phyloP scores from a whole-genome alignment of 805 yeast species.

The Millerozyma miso region DNA sequence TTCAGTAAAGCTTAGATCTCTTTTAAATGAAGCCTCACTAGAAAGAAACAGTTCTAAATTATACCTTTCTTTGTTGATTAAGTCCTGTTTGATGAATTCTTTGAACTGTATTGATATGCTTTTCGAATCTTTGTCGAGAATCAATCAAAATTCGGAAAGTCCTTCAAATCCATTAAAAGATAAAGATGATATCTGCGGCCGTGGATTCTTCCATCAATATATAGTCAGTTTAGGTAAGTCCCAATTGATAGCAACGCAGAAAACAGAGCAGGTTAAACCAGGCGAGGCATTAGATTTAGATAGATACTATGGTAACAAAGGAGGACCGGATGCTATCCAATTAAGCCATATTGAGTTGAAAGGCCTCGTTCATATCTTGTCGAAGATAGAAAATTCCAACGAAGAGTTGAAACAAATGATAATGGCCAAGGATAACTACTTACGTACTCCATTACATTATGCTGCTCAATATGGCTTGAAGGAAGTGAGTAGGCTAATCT shows the following conservation, averaged over 20 bases:
- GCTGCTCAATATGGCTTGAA: constrained; percentile 82
- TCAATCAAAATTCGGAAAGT: constrained; percentile 29
- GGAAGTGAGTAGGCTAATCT: constrained; percentile 53
- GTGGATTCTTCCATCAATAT: constrained; percentile 83
- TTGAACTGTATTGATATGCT: constrained; percentile 55
- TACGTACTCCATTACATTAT: constrained; percentile 85
- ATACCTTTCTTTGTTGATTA: constrained; percentile 58
- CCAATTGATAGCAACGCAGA: constrained; percentile 29
- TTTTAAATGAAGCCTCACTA: constrained; percentile 33
- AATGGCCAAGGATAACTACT: constrained; percentile 67
- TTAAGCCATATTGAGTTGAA: constrained; percentile 44
- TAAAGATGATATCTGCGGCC: constrained; percentile 67
- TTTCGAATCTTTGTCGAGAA: constrained; percentile 43
- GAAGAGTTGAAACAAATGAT: constrained; percentile 27
- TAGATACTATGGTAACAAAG: constrained; percentile 43
- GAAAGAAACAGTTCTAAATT: constrained; percentile 51
- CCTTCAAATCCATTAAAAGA: constrained; percentile 36
- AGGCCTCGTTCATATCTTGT: constrained; percentile 58
- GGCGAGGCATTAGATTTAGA: constrained; percentile 42
- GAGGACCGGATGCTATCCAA: constrained; percentile 49
- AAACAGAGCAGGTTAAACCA: constrained; percentile 31
- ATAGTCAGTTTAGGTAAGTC: constrained; percentile 75
- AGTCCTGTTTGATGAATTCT: constrained; percentile 56
- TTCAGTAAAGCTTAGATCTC: constrained; percentile 37
- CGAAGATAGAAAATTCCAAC: constrained; percentile 31